phyloP scores from a whole-genome alignment of 2,329 filamentous ascomycete genomes.

The Apiospora phragmitis region DNA sequence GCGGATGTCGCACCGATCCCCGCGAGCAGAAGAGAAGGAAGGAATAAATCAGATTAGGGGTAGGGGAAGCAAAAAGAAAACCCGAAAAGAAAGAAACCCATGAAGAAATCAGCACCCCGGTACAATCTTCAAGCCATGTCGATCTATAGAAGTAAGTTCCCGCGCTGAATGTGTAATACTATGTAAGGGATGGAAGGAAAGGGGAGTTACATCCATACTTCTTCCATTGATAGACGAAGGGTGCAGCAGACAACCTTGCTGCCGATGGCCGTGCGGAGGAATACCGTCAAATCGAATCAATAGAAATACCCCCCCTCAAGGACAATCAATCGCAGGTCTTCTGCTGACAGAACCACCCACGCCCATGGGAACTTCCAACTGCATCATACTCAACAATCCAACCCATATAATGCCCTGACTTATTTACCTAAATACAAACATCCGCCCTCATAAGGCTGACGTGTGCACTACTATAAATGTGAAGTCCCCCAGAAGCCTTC shows the following conservation, averaged over 20 bases:
- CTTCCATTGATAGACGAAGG: background rate
- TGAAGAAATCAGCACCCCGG: background rate
- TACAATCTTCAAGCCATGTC: background rate
- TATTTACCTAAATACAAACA: background rate
- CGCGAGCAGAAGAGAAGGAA: background rate
- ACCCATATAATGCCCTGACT: background rate
- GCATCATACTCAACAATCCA: background rate
- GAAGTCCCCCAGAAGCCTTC: background rate
- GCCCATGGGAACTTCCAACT: background rate
- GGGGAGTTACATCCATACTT: background rate
- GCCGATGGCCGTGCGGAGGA: background rate
- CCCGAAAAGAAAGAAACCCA: background rate
- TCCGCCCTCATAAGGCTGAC: background rate
- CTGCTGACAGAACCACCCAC: background rate
- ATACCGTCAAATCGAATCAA: background rate
- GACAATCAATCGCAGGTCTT: background rate
- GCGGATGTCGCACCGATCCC: background rate
- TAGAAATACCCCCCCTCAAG: background rate
- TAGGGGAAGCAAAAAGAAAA: background rate
- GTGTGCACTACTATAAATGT: background rate
- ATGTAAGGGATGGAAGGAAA: background rate
- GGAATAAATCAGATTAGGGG: background rate
- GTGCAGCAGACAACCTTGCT: background rate
- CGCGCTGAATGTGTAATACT: background rate
- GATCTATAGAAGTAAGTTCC: background rate